Evolutionary conservation across 169 alveolate species (phyloP), one percentile per base, ranked within the genome.

Genomic region (Cyclospora cayetanensis): DNA sequence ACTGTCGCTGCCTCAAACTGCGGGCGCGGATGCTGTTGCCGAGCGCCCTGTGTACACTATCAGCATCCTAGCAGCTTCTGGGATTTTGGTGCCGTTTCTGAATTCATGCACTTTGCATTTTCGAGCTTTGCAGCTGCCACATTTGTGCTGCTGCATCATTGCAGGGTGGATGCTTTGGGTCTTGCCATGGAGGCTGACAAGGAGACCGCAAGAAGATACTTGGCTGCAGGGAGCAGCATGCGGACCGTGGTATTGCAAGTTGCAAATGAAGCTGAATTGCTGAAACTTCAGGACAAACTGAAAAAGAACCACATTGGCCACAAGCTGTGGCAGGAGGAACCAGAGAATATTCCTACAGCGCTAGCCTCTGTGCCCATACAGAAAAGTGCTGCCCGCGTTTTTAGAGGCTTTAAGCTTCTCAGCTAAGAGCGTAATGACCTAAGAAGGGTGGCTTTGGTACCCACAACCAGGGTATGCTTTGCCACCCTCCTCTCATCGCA

Each of bases 321-420:
- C 72, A 85, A 90, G 70, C 86, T 93, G 43, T 95, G 96, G 96
- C 83, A 68, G 22, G 96, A 95, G 29, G 80, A 93, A 22, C 96
- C 96, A 0, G 96, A 95, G 74, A 70, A 68, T 34, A 92, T 95
- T n/a, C 95, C 95, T n/a, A 93, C 96, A 2, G 90, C 95, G 46
- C 66, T 95, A 27, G 96, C 96, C 42, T 68, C 95, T 42, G 91
- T 76, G 86, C 95, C 95, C 34, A 37, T 84, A 34, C 53, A 39
- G 80, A 85, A 83, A 20, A 53, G 68, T 2, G 85, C 82, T 25
- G 60, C 76, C 27, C 42, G 66, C 29, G 74, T 66, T 25, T 60
- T 92, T 43, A 92, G 85, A 50, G 90, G 90, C 7, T 72, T 92
- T 22, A 84, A 84, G 43, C 88, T 91, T 25, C 43, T 66, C 34